These are phyloP conservation scores for Tothia fuscella DNA, from an alignment of 2,329 filamentous ascomycete species.

Conservation along the genomic window DNA sequence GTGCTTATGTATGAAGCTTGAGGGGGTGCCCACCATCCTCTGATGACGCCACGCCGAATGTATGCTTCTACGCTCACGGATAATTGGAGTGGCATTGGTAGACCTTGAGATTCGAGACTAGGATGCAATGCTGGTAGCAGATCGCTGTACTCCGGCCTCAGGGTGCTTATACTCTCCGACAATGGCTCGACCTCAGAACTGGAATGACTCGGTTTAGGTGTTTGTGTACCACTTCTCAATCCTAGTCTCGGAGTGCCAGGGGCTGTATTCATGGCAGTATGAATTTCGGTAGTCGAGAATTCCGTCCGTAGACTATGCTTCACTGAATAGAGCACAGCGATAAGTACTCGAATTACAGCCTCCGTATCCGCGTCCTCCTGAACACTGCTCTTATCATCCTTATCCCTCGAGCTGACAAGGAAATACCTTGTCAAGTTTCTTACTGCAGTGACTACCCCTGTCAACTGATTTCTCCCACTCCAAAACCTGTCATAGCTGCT, in stretches of 20 bases:
- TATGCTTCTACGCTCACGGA: conserved; percentile 48
- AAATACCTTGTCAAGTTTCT: conserved; percentile 48
- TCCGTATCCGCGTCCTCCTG: conserved; percentile 46
- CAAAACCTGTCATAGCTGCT: conserved; percentile 55
- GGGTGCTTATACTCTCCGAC: conserved; percentile 1
- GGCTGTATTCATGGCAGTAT: too few species aligned
- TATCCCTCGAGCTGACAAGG: conserved; percentile 33
- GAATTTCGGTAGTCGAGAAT: conserved; percentile 35
- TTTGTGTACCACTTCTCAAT: neutral
- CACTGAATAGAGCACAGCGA: conserved; percentile 50
- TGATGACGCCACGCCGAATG: conserved; percentile 42
- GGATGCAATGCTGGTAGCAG: conserved; percentile 19
- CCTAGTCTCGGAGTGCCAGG: conserved; percentile 31
- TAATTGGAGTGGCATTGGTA: conserved; percentile 49
- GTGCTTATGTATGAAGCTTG: conserved; percentile 46
- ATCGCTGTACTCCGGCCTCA: conserved; percentile 22
- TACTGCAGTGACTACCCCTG: conserved; percentile 43
- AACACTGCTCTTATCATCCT: conserved; percentile 12
- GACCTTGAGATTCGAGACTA: conserved; percentile 42
- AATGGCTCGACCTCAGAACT: neutral
- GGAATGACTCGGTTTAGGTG: too few species aligned
- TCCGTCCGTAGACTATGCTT: conserved; percentile 54
- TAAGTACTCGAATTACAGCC: conserved; percentile 43
- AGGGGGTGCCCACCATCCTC: conserved; percentile 49
- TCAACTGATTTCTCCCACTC: conserved; percentile 47